Percentiles rank a stretch among this genome's conserved stretches.
phyloP scores from a whole-genome alignment of 495 filamentous ascomycete genomes.

The Talaromyces thailandensis region DNA sequence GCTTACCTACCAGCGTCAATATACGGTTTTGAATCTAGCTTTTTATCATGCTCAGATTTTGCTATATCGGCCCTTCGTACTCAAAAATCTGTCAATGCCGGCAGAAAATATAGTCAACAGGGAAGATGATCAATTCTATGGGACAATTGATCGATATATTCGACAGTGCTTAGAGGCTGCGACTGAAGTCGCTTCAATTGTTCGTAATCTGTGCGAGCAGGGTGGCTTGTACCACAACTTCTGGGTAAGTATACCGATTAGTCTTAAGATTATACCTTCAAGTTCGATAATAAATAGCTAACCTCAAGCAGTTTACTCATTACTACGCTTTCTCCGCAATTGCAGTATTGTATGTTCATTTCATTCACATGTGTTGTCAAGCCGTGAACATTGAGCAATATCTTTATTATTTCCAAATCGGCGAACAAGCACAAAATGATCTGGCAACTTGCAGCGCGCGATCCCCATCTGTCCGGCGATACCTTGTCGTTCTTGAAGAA shows the following conservation, averaged over 20 bases:
- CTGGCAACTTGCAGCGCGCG: not conserved
- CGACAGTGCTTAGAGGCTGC: not conserved
- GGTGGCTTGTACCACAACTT: not conserved
- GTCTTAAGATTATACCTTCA: too few relatives aligned
- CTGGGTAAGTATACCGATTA: too few relatives aligned
- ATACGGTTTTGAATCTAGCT: not conserved
- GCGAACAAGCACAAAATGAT: not conserved
- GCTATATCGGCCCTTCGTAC: not conserved
- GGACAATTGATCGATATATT: not conserved
- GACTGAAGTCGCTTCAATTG: not conserved
- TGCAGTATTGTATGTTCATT: not conserved
- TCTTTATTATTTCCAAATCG: not conserved
- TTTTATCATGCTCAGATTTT: not conserved
- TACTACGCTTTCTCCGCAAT: not conserved
- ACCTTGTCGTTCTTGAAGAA: slow-evolving; percentile 32
- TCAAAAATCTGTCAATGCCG: not conserved
- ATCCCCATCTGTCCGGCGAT: slow-evolving; percentile 4
- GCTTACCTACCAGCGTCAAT: not conserved
- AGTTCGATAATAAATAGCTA: not conserved
- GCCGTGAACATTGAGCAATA: not conserved
- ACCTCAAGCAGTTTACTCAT: not conserved
- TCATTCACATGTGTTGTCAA: not conserved
- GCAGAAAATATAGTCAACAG: not conserved
- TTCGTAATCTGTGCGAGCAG: not conserved
- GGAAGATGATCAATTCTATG: not conserved